phyloP scores from a whole-genome alignment of 1,284 basidiomycete genomes.

The Phylloporus gajari region DNA sequence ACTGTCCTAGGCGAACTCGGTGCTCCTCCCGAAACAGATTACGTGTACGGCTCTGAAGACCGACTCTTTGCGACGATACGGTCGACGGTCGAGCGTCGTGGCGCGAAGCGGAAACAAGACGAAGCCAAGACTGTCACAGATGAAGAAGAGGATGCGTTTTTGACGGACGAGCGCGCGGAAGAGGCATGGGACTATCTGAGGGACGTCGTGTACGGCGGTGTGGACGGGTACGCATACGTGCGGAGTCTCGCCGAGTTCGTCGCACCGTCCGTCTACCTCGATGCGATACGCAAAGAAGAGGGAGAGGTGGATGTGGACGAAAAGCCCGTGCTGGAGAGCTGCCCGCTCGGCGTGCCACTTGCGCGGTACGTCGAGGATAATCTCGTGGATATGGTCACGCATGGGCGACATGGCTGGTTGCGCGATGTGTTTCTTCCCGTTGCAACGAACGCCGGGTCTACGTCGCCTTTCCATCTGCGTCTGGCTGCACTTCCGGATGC shows the following conservation, averaged over 20 bases:
- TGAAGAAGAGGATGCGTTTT: slow-evolving; percentile 51
- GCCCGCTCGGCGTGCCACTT: slow-evolving; percentile 59
- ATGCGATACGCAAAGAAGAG: neutral
- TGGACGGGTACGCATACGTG: slow-evolving; percentile 76
- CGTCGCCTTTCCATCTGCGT: slow-evolving; percentile 22
- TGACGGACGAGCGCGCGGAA: slow-evolving; percentile 56
- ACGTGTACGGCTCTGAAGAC: slow-evolving; percentile 47
- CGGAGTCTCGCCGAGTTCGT: slow-evolving; percentile 79
- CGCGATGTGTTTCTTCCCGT: slow-evolving; percentile 33
- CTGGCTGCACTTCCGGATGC: slow-evolving; percentile 45
- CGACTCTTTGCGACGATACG: slow-evolving; percentile 50
- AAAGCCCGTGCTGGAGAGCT: neutral
- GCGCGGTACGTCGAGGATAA: slow-evolving; percentile 66
- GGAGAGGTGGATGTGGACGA: neutral
- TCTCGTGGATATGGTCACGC: slow-evolving; percentile 71
- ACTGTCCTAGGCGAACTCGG: slow-evolving; percentile 50
- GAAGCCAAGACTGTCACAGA: slow-evolving; percentile 6
- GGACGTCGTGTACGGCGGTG: slow-evolving; percentile 79
- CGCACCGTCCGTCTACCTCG: slow-evolving; percentile 26
- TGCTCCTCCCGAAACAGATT: slow-evolving; percentile 33
- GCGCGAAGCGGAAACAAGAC: slow-evolving; percentile 27
- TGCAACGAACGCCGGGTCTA: neutral
- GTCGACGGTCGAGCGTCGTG: slow-evolving; percentile 38
- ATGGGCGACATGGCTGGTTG: slow-evolving; percentile 58
- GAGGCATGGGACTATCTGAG: slow-evolving; percentile 70